Base-by-base conservation (phyloP, 257 asterid genomes). In the Voacanga thouarsii region DNA sequence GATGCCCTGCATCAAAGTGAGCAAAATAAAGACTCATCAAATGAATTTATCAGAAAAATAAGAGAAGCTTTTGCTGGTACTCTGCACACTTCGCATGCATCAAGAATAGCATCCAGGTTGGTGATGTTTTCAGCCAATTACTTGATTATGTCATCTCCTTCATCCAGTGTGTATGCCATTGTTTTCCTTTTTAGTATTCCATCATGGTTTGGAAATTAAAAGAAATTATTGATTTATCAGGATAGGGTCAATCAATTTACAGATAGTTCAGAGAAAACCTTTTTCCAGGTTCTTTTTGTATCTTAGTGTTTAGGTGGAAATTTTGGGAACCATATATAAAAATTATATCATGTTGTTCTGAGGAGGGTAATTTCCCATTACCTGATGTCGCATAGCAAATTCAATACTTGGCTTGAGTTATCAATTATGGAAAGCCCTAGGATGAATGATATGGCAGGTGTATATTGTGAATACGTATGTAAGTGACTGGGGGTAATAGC, bases 1-100 rank as follows among this genome's bases (percentile, higher is more conserved):
- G 97, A 95, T 80, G 94, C 96, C 80, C 88, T 95, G 80, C 86
- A 93, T 83, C 89, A 88, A 80, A 84, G 89, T 49, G 97, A 91
- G 84, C 94, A 92, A 90, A 85, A 90, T 79, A 83, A 83, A 77
- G 98, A 92, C 79, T 87, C 77, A 64, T 89, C 94, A n/a, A 76
- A 50, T 71, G 86, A 83, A 53, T 85, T 95, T 78, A 89, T 89
- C 70, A 84, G 88, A 75, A 95, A 95, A 82, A 91, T 93, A 75
- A 91, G 89, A 84, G 99, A 92, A 79, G 86, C 96, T 75, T 89
- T 93, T 60, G 88, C 97, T 74, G 92, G 91, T 77, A 88, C 85
- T 75, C 79, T 86, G 83, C 86, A 85, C 75, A 77, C 85, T 68
- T 76, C 81, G 75, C 87, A 86, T 86, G 86, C 83, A 83, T 86